Evolutionary conservation across 1,284 basidiomycete genomes (phyloP).

Genomic region (Trichosporon sp.): DNA sequence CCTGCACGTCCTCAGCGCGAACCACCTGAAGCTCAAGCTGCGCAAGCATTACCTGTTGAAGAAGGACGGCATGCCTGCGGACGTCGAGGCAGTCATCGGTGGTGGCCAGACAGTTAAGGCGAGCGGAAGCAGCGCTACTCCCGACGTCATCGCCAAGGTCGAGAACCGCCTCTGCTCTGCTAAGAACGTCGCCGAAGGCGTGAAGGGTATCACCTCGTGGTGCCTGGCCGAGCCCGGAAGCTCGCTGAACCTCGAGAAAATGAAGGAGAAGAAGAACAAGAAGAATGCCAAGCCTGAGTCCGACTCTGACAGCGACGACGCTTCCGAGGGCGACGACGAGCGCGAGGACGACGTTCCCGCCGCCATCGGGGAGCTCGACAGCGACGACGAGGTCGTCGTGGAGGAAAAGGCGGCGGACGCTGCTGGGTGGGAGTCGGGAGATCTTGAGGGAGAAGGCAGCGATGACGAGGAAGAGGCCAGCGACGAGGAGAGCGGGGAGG

Average conservation of each 20-base stretch:
- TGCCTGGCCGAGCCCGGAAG: conserved; percentile 41
- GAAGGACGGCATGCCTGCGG: conserved; percentile 34
- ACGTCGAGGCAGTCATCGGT: conserved; percentile 41
- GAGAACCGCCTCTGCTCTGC: conserved; percentile 71
- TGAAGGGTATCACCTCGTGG: conserved; percentile 57
- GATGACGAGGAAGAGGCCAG: conserved; percentile 25
- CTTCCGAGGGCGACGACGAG: conserved; percentile 12
- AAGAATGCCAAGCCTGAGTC: conserved; percentile 16
- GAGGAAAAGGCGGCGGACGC: conserved; percentile 49
- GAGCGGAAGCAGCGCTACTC: conserved; percentile 41
- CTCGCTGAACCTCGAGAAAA: conserved; percentile 26
- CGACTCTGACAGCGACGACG: conserved; percentile 10
- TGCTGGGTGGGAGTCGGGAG: conserved; percentile 60
- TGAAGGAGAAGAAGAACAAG: conserved; percentile 25
- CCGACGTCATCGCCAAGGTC: conserved; percentile 59
- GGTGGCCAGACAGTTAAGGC: conserved; percentile 12
- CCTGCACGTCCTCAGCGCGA: conserved; percentile 59
- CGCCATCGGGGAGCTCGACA: conserved; percentile 6
- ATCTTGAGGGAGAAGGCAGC: conserved; percentile 30
- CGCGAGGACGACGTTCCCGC: conserved; percentile 10
- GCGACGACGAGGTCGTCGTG: conserved; percentile 21
- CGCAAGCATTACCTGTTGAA: conserved; percentile 62
- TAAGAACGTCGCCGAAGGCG: conserved; percentile 64
- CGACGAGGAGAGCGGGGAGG: conserved; percentile 39
- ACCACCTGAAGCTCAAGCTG: conserved; percentile 65